Percentiles rank a stretch among this genome's conserved stretches.
Evolutionary conservation across 345 rosid species (phyloP).

Genomic region (Ricinus communis): DNA sequence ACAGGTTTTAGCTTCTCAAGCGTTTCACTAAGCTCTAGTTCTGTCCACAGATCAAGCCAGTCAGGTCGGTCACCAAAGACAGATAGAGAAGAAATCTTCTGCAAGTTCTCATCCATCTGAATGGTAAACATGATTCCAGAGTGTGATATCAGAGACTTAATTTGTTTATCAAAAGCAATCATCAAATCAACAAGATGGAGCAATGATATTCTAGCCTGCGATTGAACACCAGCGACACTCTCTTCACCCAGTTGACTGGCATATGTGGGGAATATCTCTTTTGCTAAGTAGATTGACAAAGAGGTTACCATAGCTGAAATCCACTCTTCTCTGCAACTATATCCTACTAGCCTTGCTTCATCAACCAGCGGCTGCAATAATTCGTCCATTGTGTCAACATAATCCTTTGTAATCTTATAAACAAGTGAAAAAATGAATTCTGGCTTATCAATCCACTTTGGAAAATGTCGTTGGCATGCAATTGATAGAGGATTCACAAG

Average conservation of each 20-base stretch:
- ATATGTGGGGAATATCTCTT: constrained; percentile 71
- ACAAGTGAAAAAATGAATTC: constrained; percentile 88
- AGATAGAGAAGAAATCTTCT: constrained; percentile 73
- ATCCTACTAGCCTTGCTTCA: constrained; percentile 78
- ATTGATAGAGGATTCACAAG: constrained; percentile 80
- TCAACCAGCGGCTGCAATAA: constrained; percentile 93
- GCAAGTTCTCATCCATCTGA: constrained; percentile 62
- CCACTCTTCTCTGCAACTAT: constrained; percentile 98
- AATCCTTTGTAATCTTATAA: constrained; percentile 82
- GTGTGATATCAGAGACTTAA: constrained; percentile 68
- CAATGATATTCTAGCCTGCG: constrained; percentile 71
- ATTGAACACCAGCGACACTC: constrained; percentile 31
- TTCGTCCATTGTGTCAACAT: constrained; percentile 86
- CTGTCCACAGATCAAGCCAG: constrained; percentile 94
- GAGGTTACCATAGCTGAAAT: constrained; percentile 88
- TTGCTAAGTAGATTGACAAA: constrained; percentile 65
- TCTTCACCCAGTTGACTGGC: constrained; percentile 59
- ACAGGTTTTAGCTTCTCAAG: constrained; percentile 61
- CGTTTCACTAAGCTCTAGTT: constrained; percentile 65
- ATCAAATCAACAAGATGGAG: constrained; percentile 89
- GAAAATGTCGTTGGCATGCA: constrained; percentile 71
- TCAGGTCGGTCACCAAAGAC: constrained; percentile 87
- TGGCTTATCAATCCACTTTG: constrained; percentile 75
- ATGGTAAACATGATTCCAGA: constrained; percentile 74
- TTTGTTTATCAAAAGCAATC: constrained; percentile 78